Evolutionary conservation across 257 asterid genomes (phyloP).

Genomic region (Eucommia ulmoides): DNA sequence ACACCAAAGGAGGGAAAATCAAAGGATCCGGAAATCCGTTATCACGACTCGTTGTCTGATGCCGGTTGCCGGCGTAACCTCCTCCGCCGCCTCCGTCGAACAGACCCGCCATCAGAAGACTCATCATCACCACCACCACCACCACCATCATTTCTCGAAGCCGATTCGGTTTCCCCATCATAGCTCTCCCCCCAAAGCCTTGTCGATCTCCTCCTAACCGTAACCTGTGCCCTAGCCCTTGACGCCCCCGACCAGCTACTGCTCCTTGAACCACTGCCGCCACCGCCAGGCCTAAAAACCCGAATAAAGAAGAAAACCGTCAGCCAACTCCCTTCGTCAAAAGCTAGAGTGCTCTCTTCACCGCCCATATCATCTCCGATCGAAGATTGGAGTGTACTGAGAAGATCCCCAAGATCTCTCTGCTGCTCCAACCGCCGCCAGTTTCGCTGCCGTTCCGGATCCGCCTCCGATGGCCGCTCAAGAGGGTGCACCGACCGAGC

Average conservation of each 20-base stretch:
- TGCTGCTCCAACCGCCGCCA: slow-evolving; percentile 81
- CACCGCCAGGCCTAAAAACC: slow-evolving; percentile 35
- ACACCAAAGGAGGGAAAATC: too few species aligned
- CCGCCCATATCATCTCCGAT: slow-evolving; percentile 52
- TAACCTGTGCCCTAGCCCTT: slow-evolving; percentile 35
- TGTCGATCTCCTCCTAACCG: slow-evolving; percentile 33
- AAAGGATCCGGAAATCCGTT: too few species aligned
- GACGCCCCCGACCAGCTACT: slow-evolving; percentile 38
- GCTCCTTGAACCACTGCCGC: slow-evolving; percentile 24
- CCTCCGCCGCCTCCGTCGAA: slow-evolving; percentile 11
- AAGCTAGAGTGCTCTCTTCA: slow-evolving; percentile 38
- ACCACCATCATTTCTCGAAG: slow-evolving; percentile 22
- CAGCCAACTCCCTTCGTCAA: slow-evolving; percentile 59
- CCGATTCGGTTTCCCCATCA: slow-evolving; percentile 37
- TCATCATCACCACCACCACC: too few species aligned
- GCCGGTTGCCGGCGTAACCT: slow-evolving; percentile 18
- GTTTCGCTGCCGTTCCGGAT: slow-evolving; percentile 71
- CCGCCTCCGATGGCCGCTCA: slow-evolving; percentile 66
- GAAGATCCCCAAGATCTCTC: slow-evolving; percentile 66
- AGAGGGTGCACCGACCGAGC: slow-evolving; percentile 70
- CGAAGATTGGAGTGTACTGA: slow-evolving; percentile 65
- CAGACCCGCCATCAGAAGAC: slow-evolving; percentile 20
- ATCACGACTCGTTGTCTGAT: slow-evolving; percentile 20
- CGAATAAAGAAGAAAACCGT: slow-evolving; percentile 62
- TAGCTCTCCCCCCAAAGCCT: slow-evolving; percentile 61